These are phyloP conservation scores for Cylindrotheca fusiformis DNA, from an alignment of 108 stramenopile species.

Conservation along the genomic window DNA sequence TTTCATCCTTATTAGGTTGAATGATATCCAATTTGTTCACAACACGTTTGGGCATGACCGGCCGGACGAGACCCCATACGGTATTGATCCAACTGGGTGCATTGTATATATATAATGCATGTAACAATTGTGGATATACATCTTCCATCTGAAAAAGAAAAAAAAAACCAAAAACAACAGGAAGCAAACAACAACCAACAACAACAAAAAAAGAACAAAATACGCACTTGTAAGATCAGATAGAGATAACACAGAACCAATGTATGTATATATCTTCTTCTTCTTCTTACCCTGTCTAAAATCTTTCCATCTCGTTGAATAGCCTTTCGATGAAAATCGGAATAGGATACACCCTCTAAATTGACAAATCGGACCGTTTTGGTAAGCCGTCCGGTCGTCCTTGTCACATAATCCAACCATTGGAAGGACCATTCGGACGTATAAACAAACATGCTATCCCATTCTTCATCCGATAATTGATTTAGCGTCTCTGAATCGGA, in stretches of 20 bases:
- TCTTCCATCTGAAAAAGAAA: no score
- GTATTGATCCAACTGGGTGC: conserved; percentile 11
- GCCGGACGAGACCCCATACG: conserved; percentile 13
- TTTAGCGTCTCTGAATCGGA: conserved; percentile 1
- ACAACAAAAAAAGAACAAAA: no score
- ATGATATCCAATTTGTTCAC: conserved; percentile 20
- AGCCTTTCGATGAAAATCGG: neutral
- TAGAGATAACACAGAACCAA: no score
- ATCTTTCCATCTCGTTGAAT: neutral
- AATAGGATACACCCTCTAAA: neutral
- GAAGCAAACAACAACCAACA: no score
- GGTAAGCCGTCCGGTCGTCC: conserved; percentile 24
- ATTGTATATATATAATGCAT: conserved; percentile 17
- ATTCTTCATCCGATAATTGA: neutral
- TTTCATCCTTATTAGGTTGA: conserved; percentile 4
- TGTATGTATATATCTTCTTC: no score
- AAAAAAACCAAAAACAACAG: no score
- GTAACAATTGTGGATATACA: conserved; percentile 34
- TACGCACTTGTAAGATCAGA: no score
- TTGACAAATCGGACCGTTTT: conserved; percentile 18
- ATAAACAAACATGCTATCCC: conserved; percentile 5
- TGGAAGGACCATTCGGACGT: conserved; percentile 25
- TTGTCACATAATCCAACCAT: conserved; percentile 24
- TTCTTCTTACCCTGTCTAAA: no score
- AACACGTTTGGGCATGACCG: conserved; percentile 24